phyloP scores from a whole-genome alignment of 2,329 filamentous ascomycete genomes.

The Pseudogymnoascus sp. region DNA sequence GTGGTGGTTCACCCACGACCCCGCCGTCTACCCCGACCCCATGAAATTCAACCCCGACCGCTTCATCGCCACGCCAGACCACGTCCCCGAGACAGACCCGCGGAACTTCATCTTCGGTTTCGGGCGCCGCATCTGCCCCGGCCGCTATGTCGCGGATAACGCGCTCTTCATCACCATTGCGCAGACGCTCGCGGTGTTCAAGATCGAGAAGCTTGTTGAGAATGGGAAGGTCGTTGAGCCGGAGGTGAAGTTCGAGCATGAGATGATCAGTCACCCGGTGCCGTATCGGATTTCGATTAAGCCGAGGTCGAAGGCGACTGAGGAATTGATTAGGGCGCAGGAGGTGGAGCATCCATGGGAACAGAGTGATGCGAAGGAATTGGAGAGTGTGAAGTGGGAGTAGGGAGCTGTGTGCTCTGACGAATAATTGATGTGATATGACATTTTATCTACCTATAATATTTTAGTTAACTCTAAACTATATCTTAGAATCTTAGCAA shows the following conservation, averaged over 20 bases:
- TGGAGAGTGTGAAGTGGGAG: constrained; percentile 13
- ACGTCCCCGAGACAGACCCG: constrained; percentile 34
- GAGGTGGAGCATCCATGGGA: constrained; percentile 34
- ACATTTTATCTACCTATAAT: too few relatives aligned
- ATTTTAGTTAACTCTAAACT: too few relatives aligned
- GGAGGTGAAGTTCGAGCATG: constrained; percentile 27
- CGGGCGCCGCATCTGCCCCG: constrained; percentile 19
- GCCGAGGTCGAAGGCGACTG: constrained; percentile 30
- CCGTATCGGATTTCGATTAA: constrained; percentile 30
- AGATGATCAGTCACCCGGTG: constrained; percentile 33
- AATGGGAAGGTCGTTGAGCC: constrained; percentile 32
- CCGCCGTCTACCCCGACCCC: constrained; percentile 33
- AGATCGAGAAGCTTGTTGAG: constrained; percentile 32
- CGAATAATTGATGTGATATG: neutral
- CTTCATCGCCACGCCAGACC: constrained; percentile 1
- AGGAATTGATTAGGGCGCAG: constrained; percentile 27
- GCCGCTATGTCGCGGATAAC: constrained; percentile 12
- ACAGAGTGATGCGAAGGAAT: constrained; percentile 30
- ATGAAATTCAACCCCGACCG: constrained; percentile 36
- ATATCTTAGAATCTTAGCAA: too few relatives aligned
- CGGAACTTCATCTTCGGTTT: constrained; percentile 11
- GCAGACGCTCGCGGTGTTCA: constrained; percentile 40
- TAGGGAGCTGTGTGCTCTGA: neutral
- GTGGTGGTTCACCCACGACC: constrained; percentile 23
- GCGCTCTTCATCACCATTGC: constrained; percentile 28